Conservation (phyloP, 345 rosid genomes). For the Carallia brachiata region DNA sequence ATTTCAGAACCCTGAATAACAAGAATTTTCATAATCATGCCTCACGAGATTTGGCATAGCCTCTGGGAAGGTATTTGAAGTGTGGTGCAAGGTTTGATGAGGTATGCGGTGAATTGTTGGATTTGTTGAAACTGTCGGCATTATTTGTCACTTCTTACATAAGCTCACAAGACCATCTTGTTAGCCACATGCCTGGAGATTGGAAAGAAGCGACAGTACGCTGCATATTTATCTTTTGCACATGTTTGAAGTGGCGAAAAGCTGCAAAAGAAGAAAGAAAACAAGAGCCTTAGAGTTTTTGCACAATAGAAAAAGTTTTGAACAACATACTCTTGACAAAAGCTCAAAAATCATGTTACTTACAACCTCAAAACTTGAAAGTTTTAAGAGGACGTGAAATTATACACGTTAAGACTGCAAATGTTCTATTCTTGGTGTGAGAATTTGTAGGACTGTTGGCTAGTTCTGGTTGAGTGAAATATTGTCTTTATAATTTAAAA, state of each 20-base stretch:
- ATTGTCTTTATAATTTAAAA: too few species aligned
- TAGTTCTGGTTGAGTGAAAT: too few species aligned
- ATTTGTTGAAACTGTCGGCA: constrained; percentile 20
- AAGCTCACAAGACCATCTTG: background rate
- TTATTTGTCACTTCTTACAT: constrained; percentile 2
- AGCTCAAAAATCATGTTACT: too few species aligned
- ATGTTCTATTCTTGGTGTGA: too few species aligned
- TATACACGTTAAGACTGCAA: too few species aligned
- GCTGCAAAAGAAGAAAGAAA: constrained; percentile 7
- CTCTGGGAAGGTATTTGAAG: background rate
- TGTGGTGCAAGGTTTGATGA: constrained; percentile 4
- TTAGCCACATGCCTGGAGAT: constrained; percentile 5
- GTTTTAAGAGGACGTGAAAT: too few species aligned
- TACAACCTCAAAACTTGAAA: too few species aligned
- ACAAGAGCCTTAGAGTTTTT: too few species aligned
- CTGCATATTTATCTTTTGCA: background rate
- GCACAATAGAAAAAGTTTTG: too few species aligned
- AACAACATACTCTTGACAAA: too few species aligned
- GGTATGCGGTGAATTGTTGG: constrained; percentile 9
- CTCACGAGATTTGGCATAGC: background rate
- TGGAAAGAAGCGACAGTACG: constrained; percentile 1
- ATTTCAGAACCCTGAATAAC: constrained; percentile 59
- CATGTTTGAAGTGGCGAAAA: constrained; percentile 16
- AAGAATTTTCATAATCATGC: background rate
- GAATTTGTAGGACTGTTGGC: too few species aligned